Conservation (phyloP, 2,329 filamentous ascomycete genomes). For the Claviceps citrina region DNA sequence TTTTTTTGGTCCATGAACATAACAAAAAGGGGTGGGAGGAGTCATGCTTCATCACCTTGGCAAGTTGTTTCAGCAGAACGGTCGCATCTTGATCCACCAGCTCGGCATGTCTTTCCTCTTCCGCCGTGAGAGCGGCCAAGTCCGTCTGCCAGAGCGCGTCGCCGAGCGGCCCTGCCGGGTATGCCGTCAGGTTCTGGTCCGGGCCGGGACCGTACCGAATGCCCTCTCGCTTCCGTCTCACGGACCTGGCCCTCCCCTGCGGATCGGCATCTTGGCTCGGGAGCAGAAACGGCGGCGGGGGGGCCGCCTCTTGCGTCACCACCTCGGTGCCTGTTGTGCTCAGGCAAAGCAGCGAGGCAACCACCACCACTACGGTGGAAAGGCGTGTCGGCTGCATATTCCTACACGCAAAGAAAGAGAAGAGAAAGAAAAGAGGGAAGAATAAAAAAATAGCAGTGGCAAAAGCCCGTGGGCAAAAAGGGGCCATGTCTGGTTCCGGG, state of each 20-base stretch:
- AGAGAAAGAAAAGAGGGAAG: too few species aligned
- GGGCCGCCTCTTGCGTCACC: too few species aligned
- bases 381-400: too few species aligned
- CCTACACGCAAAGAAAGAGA: too few species aligned
- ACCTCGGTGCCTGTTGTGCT: too few species aligned
- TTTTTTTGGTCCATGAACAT: neutral
- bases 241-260: neutral
- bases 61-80: neutral
- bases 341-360: too few species aligned
- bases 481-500: too few species aligned
- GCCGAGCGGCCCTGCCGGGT: slow-evolving; percentile 1
- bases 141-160: slow-evolving; percentile 1
- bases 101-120: neutral
- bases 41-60: neutral
- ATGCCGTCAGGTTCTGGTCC: slow-evolving; percentile 1
- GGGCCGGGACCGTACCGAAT: slow-evolving; percentile 1
- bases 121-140: neutral
- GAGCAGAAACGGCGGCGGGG: neutral
- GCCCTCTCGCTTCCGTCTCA: neutral
- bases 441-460: too few species aligned
- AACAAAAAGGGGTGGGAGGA: too few species aligned
- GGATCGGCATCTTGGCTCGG: neutral
- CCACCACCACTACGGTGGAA: too few species aligned
- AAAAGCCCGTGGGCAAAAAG: too few species aligned
- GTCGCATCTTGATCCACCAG: neutral